phyloP scores from a whole-genome alignment of 345 rosid genomes.

The Salix caprea region DNA sequence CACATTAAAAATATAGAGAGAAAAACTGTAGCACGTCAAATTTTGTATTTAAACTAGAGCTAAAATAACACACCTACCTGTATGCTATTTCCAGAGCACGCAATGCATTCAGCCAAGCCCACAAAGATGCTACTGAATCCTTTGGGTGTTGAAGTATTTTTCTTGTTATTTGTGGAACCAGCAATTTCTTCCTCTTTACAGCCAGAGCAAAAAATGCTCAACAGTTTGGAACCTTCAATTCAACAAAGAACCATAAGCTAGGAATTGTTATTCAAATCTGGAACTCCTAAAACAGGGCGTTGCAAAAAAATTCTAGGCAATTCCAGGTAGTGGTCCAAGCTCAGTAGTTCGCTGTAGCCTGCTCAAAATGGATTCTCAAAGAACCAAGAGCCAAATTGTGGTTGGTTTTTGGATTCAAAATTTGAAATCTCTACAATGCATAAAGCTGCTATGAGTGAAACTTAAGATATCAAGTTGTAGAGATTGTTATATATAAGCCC shows the following conservation, averaged over 20 bases:
- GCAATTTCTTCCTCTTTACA: constrained; percentile 29
- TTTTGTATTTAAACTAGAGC: not conserved
- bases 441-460: not conserved
- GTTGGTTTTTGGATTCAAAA: not conserved
- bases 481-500: not conserved
- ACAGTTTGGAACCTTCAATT: constrained; percentile 57
- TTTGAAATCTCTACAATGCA: not conserved
- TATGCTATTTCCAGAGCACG: constrained; percentile 38
- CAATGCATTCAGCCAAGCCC: constrained; percentile 69
- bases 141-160: constrained; percentile 15
- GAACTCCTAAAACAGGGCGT: not conserved
- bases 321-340: not conserved
- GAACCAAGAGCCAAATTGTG: not conserved
- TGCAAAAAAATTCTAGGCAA: not conserved
- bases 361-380: not conserved
- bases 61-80: constrained; percentile 31
- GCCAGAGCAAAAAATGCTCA: constrained; percentile 48
- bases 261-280: not conserved
- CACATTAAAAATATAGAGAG: not conserved
- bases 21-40: not conserved
- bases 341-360: not conserved
- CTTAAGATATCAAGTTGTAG: not conserved
- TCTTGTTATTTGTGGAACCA: constrained; percentile 32
- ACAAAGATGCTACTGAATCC: constrained; percentile 43
- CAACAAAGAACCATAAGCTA: constrained; percentile 14